A percentile compares a stretch with the other conserved stretches of the same genome.
phyloP scores from a whole-genome alignment of 2,329 filamentous ascomycete species.

The Exophiala bonariae region DNA sequence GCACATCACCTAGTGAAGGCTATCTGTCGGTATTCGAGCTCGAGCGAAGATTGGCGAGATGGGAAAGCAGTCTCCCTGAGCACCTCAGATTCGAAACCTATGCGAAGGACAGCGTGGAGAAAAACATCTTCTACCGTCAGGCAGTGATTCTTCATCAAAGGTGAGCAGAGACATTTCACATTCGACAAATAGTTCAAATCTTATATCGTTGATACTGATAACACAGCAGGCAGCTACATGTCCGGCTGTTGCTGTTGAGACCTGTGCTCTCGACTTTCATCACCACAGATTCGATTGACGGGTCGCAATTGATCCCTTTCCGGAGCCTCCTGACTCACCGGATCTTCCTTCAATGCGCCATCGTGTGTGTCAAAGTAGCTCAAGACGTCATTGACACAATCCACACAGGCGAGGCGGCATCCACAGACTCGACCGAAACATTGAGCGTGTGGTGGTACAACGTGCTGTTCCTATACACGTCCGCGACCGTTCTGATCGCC shows the following conservation, averaged over 20 bases:
- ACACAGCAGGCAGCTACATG: constrained; percentile 37
- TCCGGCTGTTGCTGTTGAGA: constrained; percentile 36
- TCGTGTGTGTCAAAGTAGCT: constrained; percentile 37
- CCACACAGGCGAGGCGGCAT: constrained; percentile 13
- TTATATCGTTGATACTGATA: constrained; percentile 3
- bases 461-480: constrained; percentile 38
- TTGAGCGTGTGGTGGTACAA: constrained; percentile 40
- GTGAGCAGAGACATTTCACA: no score
- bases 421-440: constrained; percentile 20
- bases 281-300: constrained; percentile 26
- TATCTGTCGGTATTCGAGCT: constrained; percentile 36
- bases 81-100: constrained; percentile 27
- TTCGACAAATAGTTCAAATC: constrained; percentile 5
- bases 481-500: constrained; percentile 37
- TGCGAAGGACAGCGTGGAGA: constrained; percentile 8
- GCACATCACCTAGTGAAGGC: constrained; percentile 21
- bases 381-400: constrained; percentile 36
- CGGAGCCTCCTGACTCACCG: constrained; percentile 5
- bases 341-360: constrained; percentile 29
- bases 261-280: constrained; percentile 36
- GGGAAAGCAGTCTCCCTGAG: constrained; percentile 32
- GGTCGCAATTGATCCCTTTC: constrained; percentile 25
- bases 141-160: constrained; percentile 35
- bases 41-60: constrained; percentile 33
- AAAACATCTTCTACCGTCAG: constrained; percentile 33